Conservation (phyloP, 2,329 filamentous ascomycete genomes). For the Pseudocercospora eumusae region DNA sequence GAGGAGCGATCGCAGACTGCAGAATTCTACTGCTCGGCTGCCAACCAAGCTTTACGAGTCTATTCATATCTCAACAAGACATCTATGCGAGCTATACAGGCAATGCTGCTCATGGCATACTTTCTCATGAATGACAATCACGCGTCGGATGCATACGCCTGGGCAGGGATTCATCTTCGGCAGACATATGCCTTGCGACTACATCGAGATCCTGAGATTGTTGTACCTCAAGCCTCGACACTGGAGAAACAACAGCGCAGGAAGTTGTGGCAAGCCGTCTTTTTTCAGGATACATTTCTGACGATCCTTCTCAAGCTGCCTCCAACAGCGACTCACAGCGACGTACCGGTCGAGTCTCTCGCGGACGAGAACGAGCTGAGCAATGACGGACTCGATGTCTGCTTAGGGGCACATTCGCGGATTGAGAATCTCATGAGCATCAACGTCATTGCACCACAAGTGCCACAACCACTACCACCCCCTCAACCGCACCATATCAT, state of each 20-base stretch:
- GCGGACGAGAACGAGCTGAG: conserved; percentile 61
- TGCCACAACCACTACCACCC: conserved; percentile 37
- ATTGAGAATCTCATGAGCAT: conserved; percentile 57
- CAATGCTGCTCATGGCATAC: conserved; percentile 80
- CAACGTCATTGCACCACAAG: conserved; percentile 49
- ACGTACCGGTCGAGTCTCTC: conserved; percentile 74
- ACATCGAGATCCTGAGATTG: conserved; percentile 76
- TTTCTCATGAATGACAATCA: conserved; percentile 87
- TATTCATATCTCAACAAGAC: conserved; percentile 76
- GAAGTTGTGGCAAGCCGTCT: conserved; percentile 79
- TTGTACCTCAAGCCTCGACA: conserved; percentile 62
- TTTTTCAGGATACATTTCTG: conserved; percentile 78
- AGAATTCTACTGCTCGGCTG: conserved; percentile 76
- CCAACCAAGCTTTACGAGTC: conserved; percentile 73
- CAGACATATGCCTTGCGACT: conserved; percentile 81
- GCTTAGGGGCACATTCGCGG: conserved; percentile 47
- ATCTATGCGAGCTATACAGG: conserved; percentile 70
- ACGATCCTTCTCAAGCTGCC: conserved; percentile 76
- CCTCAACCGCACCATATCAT: conserved; percentile 40
- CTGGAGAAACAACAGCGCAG: conserved; percentile 77
- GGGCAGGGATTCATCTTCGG: conserved; percentile 73
- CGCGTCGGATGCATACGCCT: conserved; percentile 79
- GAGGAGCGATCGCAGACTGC: conserved; percentile 71
- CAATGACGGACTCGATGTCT: conserved; percentile 60
- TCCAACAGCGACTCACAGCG: conserved; percentile 75